Base-by-base conservation (phyloP, 2,329 filamentous ascomycete species). In the Pseudocercospora ulei region DNA sequence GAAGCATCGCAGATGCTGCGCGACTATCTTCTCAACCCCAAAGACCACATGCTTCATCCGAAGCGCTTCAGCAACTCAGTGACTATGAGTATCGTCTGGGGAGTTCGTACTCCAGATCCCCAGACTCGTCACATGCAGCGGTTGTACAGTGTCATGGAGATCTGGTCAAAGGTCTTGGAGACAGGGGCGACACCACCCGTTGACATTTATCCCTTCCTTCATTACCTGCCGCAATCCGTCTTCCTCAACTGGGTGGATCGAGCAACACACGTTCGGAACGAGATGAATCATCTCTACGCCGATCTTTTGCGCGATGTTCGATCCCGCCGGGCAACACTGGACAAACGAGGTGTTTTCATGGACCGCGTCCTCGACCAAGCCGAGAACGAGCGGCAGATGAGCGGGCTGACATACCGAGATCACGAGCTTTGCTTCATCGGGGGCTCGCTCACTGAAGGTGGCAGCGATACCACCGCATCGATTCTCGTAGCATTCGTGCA, bases 1-100 rank as follows among this genome's bases (percentile, higher is more conserved):
- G 70, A 74, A 49, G 63, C 62, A 0, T 55, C 55, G 2, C 68
- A 72, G 50, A 63, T 72, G 58, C 41, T 71, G 3, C 49, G 56
- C 6, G 69, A 72, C 45, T 66, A 65, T 43, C 41, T 66, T 9
- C 29, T 56, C 0, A 39, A 53, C 0, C 67, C 68, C 0, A 56
- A 62, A 16, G 42, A 65, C n/a, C 60, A 64, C 29, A 70, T 70
- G 65, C 39, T 58, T 18, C 67, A 71, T 46, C 62, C 68, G 0
- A 65, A 66, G 45, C 56, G 70, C 2, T 70, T 62, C 42, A 67
- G 61, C 34, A 72, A 72, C 44, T 69, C 65, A 42, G 63, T 71
- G 36, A 68, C 58, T 16, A 69, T 65, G 56, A 61, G 56, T 25
- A 48, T 67, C n/a, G 38, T 39, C 3, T 33, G 36, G 36, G 54